phyloP scores from a whole-genome alignment of 805 yeast species.

The Spencermartinsiella europaea region DNA sequence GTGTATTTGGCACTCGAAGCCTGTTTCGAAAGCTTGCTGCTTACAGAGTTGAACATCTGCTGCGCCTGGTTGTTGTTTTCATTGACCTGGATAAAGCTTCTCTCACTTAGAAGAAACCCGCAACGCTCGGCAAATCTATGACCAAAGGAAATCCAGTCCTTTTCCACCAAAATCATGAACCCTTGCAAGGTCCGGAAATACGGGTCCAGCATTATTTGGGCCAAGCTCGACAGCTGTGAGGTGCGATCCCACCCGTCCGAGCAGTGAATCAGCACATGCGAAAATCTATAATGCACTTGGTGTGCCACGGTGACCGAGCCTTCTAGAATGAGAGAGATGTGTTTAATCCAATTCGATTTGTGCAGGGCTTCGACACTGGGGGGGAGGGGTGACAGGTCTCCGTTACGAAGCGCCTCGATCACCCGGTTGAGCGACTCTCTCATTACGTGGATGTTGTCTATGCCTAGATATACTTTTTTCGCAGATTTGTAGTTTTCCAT shows the following conservation, averaged over 20 bases:
- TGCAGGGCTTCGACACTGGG: constrained; percentile 52
- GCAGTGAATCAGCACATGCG: constrained; percentile 85
- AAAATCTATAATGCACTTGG: constrained; percentile 75
- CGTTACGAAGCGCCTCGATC: constrained; percentile 56
- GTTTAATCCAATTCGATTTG: constrained; percentile 75
- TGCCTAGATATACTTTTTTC: constrained; percentile 73
- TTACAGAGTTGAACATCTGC: constrained; percentile 43
- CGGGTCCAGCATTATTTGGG: constrained; percentile 87
- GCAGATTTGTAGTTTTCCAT: constrained; percentile 78
- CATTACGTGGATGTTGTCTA: constrained; percentile 94
- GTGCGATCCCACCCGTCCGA: constrained; percentile 99
- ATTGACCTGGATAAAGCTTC: constrained; percentile 23
- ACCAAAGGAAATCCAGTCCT: constrained; percentile 95
- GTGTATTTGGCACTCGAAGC: constrained; percentile 46
- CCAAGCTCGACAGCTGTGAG: constrained; percentile 76
- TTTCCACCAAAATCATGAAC: constrained; percentile 77
- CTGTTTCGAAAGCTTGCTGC: constrained; percentile 46
- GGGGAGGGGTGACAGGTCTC: constrained; percentile 53
- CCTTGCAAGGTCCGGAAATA: constrained; percentile 84
- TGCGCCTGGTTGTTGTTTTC: constrained; percentile 36
- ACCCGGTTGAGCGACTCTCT: constrained; percentile 71
- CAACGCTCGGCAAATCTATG: constrained; percentile 80
- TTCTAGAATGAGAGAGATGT: constrained; percentile 60
- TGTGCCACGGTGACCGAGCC: constrained; percentile 75
- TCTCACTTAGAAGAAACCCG: constrained; percentile 57